A percentile compares a stretch with the other conserved stretches of the same genome.
Evolutionary conservation across 208 protist species (phyloP).

Genomic region (Porcisia hertigi): DNA sequence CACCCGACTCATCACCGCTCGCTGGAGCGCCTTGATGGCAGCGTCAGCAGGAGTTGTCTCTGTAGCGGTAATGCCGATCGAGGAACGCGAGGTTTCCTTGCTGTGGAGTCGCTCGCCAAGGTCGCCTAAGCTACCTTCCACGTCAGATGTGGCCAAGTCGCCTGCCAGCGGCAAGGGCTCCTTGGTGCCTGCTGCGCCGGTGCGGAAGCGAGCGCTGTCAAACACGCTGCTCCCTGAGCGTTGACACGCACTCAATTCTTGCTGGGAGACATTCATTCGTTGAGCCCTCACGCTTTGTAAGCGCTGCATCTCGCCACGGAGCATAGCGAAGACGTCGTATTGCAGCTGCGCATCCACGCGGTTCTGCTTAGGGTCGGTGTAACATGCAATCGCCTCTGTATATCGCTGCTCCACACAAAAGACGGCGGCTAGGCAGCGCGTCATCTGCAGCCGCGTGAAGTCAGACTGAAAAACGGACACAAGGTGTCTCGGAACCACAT

Average conservation of each 20-base stretch:
- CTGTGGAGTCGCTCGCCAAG: not conserved
- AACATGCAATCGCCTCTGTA: constrained; percentile 66
- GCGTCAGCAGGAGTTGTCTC: not conserved
- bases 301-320: constrained; percentile 53
- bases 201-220: not conserved
- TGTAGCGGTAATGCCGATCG: not conserved
- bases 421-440: constrained; percentile 56
- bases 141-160: not conserved
- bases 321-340: constrained; percentile 56
- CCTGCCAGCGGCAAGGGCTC: not conserved
- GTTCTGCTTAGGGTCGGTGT: constrained; percentile 52
- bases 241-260: constrained; percentile 8
- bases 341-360: constrained; percentile 42
- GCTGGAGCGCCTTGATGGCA: constrained; percentile 35
- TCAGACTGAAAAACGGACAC: constrained; percentile 44
- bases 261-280: constrained; percentile 13
- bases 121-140: not conserved
- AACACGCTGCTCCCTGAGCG: constrained; percentile 6
- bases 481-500: constrained; percentile 19
- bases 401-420: constrained; percentile 48
- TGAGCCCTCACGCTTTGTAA: constrained; percentile 27
- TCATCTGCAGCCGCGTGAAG: constrained; percentile 57
- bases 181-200: not conserved
- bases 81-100: not conserved
- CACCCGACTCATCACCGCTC: constrained; percentile 61